Evolutionary conservation across 345 rosid species (phyloP).

Genomic region (Raphanus sativus): DNA sequence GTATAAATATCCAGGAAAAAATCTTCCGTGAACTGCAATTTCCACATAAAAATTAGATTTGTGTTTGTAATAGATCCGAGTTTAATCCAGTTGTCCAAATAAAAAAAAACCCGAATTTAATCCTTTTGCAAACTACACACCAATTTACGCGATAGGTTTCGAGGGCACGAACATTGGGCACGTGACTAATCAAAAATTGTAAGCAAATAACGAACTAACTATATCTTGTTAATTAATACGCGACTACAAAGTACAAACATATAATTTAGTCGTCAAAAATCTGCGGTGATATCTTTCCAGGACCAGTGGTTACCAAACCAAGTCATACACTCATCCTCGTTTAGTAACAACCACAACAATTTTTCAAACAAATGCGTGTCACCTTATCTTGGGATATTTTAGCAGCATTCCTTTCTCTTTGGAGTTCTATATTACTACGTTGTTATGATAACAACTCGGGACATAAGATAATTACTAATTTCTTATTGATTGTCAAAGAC

Average conservation of each 20-base stretch:
- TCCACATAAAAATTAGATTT: too few species aligned
- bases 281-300: not conserved
- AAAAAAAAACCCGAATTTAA: too few species aligned
- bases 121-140: not conserved
- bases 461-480: not conserved
- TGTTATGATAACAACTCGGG: not conserved
- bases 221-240: not conserved
- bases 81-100: too few species aligned
- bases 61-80: too few species aligned
- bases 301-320: not conserved
- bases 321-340: not conserved
- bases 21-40: too few species aligned
- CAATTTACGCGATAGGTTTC: not conserved
- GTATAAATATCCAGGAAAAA: too few species aligned
- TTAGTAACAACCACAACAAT: not conserved
- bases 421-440: not conserved
- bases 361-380: not conserved
- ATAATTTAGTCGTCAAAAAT: not conserved
- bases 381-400: not conserved
- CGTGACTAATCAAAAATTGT: not conserved
- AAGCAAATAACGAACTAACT: not conserved
- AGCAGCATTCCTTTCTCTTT: not conserved
- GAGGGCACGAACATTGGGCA: not conserved
- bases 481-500: not conserved
- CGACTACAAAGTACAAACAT: not conserved